Conservation (phyloP, 768 basidiomycete species). For the Hygrophorus russula region DNA sequence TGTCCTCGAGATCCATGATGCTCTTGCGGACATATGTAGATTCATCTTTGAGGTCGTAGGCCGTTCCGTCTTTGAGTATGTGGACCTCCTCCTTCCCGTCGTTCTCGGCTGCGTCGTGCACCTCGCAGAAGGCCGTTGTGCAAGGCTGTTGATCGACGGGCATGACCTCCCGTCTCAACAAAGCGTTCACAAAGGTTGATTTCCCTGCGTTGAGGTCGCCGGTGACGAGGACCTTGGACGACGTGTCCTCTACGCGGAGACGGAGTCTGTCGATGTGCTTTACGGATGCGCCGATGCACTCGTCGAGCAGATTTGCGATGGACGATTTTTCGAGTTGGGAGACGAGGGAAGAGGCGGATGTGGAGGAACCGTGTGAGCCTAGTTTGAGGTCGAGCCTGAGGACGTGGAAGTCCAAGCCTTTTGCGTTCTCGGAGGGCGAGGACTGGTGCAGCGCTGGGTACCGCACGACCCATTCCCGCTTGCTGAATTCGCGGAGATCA, state of each 20-base stretch:
- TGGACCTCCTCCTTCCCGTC: conserved; percentile 78
- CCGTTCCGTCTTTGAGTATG: conserved; percentile 53
- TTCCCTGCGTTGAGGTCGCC: conserved; percentile 98
- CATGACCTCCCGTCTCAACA: conserved; percentile 85
- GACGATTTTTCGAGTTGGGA: conserved; percentile 88
- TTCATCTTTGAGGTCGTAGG: conserved; percentile 61
- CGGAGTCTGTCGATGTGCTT: conserved; percentile 79
- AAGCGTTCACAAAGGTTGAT: conserved; percentile 94
- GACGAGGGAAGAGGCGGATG: conserved; percentile 63
- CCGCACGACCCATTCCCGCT: conserved; percentile 76
- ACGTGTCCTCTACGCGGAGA: conserved; percentile 79
- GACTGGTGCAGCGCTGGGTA: conserved; percentile 65
- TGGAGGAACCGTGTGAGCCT: conserved; percentile 57
- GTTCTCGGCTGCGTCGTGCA: conserved; percentile 82
- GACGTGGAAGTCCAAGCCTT: conserved; percentile 78
- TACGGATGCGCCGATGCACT: conserved; percentile 63
- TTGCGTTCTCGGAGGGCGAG: conserved; percentile 13
- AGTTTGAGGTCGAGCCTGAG: conserved; percentile 90
- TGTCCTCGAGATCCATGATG: conserved; percentile 63
- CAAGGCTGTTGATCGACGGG: conserved; percentile 97
- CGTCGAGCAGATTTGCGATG: conserved; percentile 85
- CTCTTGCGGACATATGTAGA: conserved; percentile 64
- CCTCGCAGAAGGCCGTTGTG: conserved; percentile 95
- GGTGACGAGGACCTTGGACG: conserved; percentile 94
- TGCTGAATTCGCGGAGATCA: conserved; percentile 73